Percentiles rank a stretch among this genome's conserved stretches.
Evolutionary conservation across 2,329 filamentous ascomycete species (phyloP).

Genomic region (Paracoccidioides lutzii): DNA sequence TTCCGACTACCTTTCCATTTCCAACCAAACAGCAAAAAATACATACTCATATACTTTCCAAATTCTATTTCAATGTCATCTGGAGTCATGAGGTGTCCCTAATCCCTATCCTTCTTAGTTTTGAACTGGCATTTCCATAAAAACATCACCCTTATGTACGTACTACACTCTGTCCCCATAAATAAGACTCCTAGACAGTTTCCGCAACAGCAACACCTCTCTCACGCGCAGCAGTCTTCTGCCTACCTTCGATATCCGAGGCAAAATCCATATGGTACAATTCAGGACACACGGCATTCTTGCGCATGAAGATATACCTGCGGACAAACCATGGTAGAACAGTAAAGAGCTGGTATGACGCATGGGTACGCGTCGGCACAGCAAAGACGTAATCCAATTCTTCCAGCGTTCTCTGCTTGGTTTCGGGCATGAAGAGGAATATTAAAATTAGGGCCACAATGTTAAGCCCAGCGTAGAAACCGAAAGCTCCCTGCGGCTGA

Average conservation of each 20-base stretch:
- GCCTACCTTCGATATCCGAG: neutral
- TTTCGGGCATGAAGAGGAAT: slow-evolving; percentile 48
- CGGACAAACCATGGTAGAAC: slow-evolving; percentile 49
- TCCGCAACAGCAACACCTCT: neutral
- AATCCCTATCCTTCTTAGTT: too few relatives aligned
- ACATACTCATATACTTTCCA: neutral
- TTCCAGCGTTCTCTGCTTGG: slow-evolving; percentile 43
- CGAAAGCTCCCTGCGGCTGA: slow-evolving; percentile 44
- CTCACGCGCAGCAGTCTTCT: slow-evolving; percentile 1
- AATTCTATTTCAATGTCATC: too few relatives aligned
- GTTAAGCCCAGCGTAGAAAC: slow-evolving; percentile 50
- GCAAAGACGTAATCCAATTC: slow-evolving; percentile 49
- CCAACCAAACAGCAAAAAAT: neutral
- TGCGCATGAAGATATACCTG: slow-evolving; percentile 41
- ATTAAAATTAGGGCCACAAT: slow-evolving; percentile 49
- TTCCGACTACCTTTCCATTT: neutral
- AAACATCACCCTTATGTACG: neutral
- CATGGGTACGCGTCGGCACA: slow-evolving; percentile 47
- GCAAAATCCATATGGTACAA: slow-evolving; percentile 28
- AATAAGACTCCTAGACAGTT: neutral
- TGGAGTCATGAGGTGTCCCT: too few relatives aligned
- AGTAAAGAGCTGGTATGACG: slow-evolving; percentile 44
- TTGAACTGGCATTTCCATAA: neutral
- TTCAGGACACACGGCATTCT: slow-evolving; percentile 34
- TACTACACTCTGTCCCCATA: neutral